Evolutionary conservation across 257 asterid species (phyloP).

Genomic region (Solanum rostratum): DNA sequence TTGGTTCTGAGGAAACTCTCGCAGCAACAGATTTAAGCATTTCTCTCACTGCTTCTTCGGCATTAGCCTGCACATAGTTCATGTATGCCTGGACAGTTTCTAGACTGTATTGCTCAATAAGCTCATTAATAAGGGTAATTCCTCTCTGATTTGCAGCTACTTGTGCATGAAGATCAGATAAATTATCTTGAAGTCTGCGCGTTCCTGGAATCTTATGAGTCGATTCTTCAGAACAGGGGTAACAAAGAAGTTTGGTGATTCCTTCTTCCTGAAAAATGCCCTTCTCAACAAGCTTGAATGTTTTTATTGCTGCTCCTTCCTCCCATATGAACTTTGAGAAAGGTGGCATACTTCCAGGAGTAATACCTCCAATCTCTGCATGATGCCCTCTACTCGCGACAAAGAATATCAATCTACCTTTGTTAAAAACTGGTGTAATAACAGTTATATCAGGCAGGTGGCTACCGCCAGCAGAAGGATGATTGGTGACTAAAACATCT

Average conservation of each 20-base stretch:
- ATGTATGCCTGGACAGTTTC: slow-evolving; percentile 84
- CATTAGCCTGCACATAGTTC: slow-evolving; percentile 84
- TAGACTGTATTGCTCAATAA: slow-evolving; percentile 80
- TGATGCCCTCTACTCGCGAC: slow-evolving; percentile 98
- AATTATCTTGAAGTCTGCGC: slow-evolving; percentile 85
- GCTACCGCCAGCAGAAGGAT: slow-evolving; percentile 96
- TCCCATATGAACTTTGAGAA: slow-evolving; percentile 92
- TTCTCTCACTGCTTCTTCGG: slow-evolving; percentile 89
- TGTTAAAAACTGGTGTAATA: slow-evolving; percentile 73
- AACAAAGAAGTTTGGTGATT: slow-evolving; percentile 56
- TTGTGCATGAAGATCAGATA: slow-evolving; percentile 94
- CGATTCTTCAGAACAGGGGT: slow-evolving; percentile 44
- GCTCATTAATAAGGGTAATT: slow-evolving; percentile 80
- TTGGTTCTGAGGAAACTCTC: slow-evolving; percentile 22
- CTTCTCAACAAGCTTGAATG: slow-evolving; percentile 88
- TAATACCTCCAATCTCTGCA: slow-evolving; percentile 96
- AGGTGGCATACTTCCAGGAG: slow-evolving; percentile 99
- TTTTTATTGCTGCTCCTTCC: slow-evolving; percentile 97
- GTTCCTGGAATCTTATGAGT: slow-evolving; percentile 63
- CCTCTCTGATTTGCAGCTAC: slow-evolving; percentile 98
- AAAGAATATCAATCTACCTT: slow-evolving; percentile 65
- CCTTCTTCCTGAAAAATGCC: slow-evolving; percentile 86
- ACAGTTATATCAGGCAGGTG: slow-evolving; percentile 95
- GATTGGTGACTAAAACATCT: slow-evolving; percentile 88
- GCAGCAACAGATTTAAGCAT: slow-evolving; percentile 84